phyloP scores from a whole-genome alignment of 345 rosid genomes.

The Salix dunnii region DNA sequence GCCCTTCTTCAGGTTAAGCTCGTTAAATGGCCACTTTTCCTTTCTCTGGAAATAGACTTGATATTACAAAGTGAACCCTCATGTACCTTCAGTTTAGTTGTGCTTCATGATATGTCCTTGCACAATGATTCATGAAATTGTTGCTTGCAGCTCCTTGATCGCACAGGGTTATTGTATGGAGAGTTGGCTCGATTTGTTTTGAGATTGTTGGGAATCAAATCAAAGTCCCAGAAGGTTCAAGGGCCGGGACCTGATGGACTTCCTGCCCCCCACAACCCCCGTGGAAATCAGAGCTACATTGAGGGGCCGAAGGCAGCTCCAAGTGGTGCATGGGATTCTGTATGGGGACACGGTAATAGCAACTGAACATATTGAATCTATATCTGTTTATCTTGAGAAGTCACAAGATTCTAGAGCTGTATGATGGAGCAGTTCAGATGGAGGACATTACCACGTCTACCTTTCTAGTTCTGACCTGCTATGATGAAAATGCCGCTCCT shows the following conservation, averaged over 20 bases:
- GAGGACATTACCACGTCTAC: too few relatives aligned
- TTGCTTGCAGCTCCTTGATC: constrained; percentile 78
- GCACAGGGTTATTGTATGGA: constrained; percentile 79
- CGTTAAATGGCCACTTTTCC: neutral
- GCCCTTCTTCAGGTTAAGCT: constrained; percentile 34
- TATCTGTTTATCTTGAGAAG: too few relatives aligned
- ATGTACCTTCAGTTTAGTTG: neutral
- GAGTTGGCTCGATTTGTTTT: constrained; percentile 92
- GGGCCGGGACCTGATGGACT: constrained; percentile 62
- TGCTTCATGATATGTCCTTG: neutral
- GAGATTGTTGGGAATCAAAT: constrained; percentile 73
- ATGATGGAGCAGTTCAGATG: too few relatives aligned
- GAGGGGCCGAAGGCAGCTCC: constrained; percentile 81
- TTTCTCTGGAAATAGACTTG: neutral
- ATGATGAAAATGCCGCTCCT: too few relatives aligned
- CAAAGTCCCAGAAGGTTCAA: constrained; percentile 64
- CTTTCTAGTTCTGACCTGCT: too few relatives aligned
- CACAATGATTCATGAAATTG: constrained; percentile 7
- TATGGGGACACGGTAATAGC: constrained; percentile 51
- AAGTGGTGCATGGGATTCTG: constrained; percentile 80
- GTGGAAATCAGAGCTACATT: constrained; percentile 53
- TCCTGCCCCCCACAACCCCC: constrained; percentile 53
- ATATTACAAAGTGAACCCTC: neutral
- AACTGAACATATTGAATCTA: too few relatives aligned
- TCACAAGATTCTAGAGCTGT: too few relatives aligned